Evolutionary conservation across 208 protist species (phyloP).

Genomic region (Crithidia thermophila): DNA sequence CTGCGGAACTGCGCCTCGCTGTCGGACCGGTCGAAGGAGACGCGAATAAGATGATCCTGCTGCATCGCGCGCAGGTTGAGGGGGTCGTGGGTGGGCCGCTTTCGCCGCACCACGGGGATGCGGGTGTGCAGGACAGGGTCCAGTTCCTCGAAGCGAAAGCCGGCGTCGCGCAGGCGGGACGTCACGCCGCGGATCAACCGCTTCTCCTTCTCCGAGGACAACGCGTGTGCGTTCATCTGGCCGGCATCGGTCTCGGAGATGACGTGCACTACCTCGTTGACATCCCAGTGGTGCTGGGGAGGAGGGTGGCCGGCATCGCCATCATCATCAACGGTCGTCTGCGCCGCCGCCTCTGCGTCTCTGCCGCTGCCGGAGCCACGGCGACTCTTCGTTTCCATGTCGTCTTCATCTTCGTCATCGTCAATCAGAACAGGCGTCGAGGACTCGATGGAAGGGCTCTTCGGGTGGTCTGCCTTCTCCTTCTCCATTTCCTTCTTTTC

Average conservation of each 20-base stretch:
- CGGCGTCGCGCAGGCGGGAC: slow-evolving; percentile 39
- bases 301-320: not conserved
- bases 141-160: slow-evolving; percentile 72
- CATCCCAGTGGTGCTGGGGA: not conserved
- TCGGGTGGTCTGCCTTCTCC: too few relatives aligned
- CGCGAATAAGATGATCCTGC: slow-evolving; percentile 21
- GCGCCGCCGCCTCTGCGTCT: not conserved
- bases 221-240: not conserved
- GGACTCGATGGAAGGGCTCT: too few relatives aligned
- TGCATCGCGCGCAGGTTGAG: not conserved
- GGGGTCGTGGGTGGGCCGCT: slow-evolving; percentile 23
- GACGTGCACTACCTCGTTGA: not conserved
- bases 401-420: not conserved
- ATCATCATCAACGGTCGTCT: not conserved
- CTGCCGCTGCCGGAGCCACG: not conserved
- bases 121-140: slow-evolving; percentile 52
- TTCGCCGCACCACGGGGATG: slow-evolving; percentile 72
- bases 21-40: slow-evolving; percentile 15
- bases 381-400: not conserved
- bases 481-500: slow-evolving; percentile 9
- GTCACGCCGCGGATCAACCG: slow-evolving; percentile 25
- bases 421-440: too few relatives aligned
- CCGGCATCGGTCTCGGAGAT: not conserved
- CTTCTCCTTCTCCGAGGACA: slow-evolving; percentile 24
- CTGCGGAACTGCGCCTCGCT: slow-evolving; percentile 12